These are phyloP conservation scores for Aspergillus floridensis DNA, from an alignment of 2,329 filamentous ascomycete species.

Conservation along the genomic window DNA sequence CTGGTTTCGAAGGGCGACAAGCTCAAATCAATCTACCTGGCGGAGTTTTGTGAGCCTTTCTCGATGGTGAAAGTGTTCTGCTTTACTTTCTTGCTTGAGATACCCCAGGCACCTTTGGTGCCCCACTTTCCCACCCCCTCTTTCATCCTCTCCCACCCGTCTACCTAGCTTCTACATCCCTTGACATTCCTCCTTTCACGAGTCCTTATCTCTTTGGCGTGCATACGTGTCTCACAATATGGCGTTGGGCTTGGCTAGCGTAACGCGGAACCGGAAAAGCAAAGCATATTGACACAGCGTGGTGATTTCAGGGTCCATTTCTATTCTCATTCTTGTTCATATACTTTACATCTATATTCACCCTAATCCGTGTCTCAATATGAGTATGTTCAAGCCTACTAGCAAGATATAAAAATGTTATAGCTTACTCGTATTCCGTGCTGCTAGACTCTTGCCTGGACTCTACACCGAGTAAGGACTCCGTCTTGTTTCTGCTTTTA, in stretches of 20 bases:
- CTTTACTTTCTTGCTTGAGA: conserved; percentile 20
- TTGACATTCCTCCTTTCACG: not conserved
- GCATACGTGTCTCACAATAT: not conserved
- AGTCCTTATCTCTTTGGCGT: not conserved
- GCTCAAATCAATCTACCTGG: conserved; percentile 35
- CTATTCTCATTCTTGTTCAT: not conserved
- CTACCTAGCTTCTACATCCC: not conserved
- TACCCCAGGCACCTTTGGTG: conserved; percentile 15
- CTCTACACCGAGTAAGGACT: too few relatives aligned
- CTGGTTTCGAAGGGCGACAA: conserved; percentile 29
- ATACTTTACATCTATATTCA: not conserved
- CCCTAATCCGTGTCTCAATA: not conserved
- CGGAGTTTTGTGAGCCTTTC: conserved; percentile 26
- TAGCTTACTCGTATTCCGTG: too few relatives aligned
- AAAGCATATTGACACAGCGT: not conserved
- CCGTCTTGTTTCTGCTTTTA: too few relatives aligned
- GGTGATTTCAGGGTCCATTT: not conserved
- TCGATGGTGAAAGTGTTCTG: conserved; percentile 5
- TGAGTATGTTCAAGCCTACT: not conserved
- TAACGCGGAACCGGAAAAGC: not conserved
- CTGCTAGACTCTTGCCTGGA: too few relatives aligned
- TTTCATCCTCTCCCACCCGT: not conserved
- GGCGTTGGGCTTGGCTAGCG: not conserved
- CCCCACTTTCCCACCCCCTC: not conserved
- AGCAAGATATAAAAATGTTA: too few relatives aligned